A percentile compares a stretch with the other conserved stretches of the same genome.
These are phyloP conservation scores for Aspergillus neotritici DNA, from an alignment of 2,329 filamentous ascomycete species.

Conservation along the genomic window DNA sequence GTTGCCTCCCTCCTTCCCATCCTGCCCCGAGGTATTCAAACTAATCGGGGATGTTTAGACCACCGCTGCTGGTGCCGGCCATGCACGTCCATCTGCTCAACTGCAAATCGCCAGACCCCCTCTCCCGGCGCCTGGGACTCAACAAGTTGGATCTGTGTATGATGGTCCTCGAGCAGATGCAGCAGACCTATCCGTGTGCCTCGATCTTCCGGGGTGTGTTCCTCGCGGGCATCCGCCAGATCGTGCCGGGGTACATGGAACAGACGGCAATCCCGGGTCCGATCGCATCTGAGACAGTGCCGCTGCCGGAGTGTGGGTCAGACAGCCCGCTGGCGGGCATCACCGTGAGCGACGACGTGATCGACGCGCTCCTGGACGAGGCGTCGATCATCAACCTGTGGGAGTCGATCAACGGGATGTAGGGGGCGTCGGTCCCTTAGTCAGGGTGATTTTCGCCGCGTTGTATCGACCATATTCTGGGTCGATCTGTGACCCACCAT, in stretches of 20 bases:
- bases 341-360: conserved; percentile 3
- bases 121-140: conserved; percentile 14
- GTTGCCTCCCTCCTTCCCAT: neutral
- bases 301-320: neutral
- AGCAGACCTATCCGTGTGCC: conserved; percentile 12
- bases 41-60: neutral
- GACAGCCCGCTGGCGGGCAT: neutral
- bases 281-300: neutral
- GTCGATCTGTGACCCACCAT: too few relatives aligned
- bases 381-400: conserved; percentile 6
- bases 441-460: too few relatives aligned
- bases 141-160: conserved; percentile 21
- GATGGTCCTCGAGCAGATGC: conserved; percentile 19
- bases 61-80: conserved; percentile 16
- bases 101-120: conserved; percentile 15
- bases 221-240: conserved; percentile 6
- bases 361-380: conserved; percentile 5
- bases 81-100: conserved; percentile 26
- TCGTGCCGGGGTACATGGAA: conserved; percentile 1
- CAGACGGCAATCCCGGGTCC: neutral
- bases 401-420: conserved; percentile 5
- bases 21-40: too few relatives aligned
- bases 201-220: conserved; percentile 11
- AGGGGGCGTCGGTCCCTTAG: neutral
- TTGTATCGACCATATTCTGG: too few relatives aligned